A percentile compares a stretch with the other conserved stretches of the same genome.
These are phyloP conservation scores for Chamaecrista fasciculata DNA, from an alignment of 306 rosid genomes.

Conservation along the genomic window DNA sequence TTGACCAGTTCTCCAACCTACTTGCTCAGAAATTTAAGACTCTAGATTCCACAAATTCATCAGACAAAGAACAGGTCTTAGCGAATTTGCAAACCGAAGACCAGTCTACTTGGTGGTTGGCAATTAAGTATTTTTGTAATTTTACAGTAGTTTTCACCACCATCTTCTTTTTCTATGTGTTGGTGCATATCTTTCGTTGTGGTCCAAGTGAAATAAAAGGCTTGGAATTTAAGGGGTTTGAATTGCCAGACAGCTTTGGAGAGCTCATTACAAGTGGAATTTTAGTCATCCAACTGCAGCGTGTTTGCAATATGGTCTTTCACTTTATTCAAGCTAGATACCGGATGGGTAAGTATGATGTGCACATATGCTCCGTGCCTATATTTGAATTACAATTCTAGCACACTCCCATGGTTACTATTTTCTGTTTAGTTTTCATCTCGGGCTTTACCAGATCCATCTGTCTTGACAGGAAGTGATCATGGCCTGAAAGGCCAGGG, in stretches of 20 bases:
- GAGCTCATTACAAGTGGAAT: slow-evolving; percentile 72
- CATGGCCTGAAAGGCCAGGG: slow-evolving; percentile 82
- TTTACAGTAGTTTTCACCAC: slow-evolving; percentile 55
- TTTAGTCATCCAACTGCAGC: slow-evolving; percentile 57
- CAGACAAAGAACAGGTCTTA: slow-evolving; percentile 53
- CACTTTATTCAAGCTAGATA: slow-evolving; percentile 76
- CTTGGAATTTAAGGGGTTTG: slow-evolving; percentile 73
- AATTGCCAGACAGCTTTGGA: slow-evolving; percentile 83
- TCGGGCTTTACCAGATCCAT: slow-evolving; percentile 10
- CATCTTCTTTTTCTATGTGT: slow-evolving; percentile 49
- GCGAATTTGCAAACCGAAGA: slow-evolving; percentile 51
- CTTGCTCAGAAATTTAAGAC: slow-evolving; percentile 51
- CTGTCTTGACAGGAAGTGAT: slow-evolving; percentile 61
- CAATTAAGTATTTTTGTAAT: slow-evolving; percentile 61
- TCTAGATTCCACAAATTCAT: slow-evolving; percentile 36
- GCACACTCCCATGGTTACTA: neutral
- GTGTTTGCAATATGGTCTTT: slow-evolving; percentile 57
- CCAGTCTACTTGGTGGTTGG: slow-evolving; percentile 60
- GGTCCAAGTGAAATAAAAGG: slow-evolving; percentile 51
- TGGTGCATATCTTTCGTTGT: slow-evolving; percentile 60
- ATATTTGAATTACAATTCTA: slow-evolving; percentile 14
- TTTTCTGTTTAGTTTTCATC: slow-evolving; percentile 13
- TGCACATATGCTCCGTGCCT: neutral
- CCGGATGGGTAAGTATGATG: slow-evolving; percentile 54
- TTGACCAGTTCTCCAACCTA: slow-evolving; percentile 45